Percentiles rank a stretch among this genome's conserved stretches.
Evolutionary conservation across 768 basidiomycete genomes (phyloP).

Genomic region (Lactarius pseudohatsudake): DNA sequence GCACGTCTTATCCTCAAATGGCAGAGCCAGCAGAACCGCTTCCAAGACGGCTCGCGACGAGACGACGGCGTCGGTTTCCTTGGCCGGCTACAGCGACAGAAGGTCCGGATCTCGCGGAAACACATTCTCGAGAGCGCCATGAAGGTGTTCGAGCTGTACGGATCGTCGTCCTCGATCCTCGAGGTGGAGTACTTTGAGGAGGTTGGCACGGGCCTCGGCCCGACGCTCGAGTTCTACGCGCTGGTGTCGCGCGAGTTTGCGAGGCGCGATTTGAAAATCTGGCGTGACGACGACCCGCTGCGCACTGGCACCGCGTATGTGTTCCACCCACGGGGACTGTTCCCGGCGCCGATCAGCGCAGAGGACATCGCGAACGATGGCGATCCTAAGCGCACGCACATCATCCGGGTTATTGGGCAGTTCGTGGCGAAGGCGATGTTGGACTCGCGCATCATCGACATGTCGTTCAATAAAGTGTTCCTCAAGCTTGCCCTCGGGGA

Average conservation of each 20-base stretch:
- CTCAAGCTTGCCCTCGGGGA: constrained; percentile 87
- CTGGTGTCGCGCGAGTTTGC: constrained; percentile 95
- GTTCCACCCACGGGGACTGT: constrained; percentile 80
- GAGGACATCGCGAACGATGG: constrained; percentile 71
- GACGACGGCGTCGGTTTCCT: constrained; percentile 93
- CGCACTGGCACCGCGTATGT: constrained; percentile 67
- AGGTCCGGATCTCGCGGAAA: constrained; percentile 93
- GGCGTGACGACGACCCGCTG: constrained; percentile 79
- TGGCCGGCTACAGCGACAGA: constrained; percentile 90
- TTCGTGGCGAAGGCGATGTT: constrained; percentile 97
- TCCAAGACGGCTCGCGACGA: constrained; percentile 75
- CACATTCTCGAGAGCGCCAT: constrained; percentile 94
- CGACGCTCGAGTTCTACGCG: constrained; percentile 98
- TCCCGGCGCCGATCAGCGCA: constrained; percentile 76
- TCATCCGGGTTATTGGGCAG: constrained; percentile 89
- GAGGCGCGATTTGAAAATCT: constrained; percentile 80
- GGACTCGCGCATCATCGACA: constrained; percentile 95
- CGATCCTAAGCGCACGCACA: constrained; percentile 78
- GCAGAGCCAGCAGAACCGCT: constrained; percentile 83
- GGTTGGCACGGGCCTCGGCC: constrained; percentile 96
- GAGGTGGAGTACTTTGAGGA: constrained; percentile 99
- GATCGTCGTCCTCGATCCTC: constrained; percentile 87
- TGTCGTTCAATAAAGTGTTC: constrained; percentile 95
- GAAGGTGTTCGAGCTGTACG: constrained; percentile 96
- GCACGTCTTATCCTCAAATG: constrained; percentile 93